Conservation (phyloP, 1,284 basidiomycete genomes). For the Anthracocystis panici-leucophaei region DNA sequence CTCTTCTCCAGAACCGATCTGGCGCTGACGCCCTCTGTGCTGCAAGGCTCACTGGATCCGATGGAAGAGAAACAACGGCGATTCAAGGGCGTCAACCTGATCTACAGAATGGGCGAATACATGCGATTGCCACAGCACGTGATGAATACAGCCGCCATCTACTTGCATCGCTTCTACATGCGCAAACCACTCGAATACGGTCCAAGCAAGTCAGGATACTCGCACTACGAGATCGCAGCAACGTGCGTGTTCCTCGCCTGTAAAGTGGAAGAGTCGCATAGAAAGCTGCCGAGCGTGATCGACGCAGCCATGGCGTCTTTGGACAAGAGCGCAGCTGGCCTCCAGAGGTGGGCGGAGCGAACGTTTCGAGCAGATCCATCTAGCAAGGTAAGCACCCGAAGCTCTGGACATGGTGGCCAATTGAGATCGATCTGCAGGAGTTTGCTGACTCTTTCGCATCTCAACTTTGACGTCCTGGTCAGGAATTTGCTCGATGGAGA, state of each 20-base stretch:
- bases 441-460: neutral
- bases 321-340: constrained; percentile 72
- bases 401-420: neutral
- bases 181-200: constrained; percentile 74
- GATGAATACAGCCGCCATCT: constrained; percentile 77
- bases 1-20: constrained; percentile 53
- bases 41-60: constrained; percentile 36
- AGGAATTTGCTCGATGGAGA: constrained; percentile 74
- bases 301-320: constrained; percentile 79
- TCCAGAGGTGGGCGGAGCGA: constrained; percentile 60
- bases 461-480: neutral
- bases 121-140: constrained; percentile 63
- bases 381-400: constrained; percentile 29
- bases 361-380: constrained; percentile 49
- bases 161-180: constrained; percentile 96
- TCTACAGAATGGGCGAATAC: constrained; percentile 64
- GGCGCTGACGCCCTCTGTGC: constrained; percentile 48
- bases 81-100: constrained; percentile 58
- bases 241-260: constrained; percentile 90
- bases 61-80: constrained; percentile 56
- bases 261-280: constrained; percentile 88
- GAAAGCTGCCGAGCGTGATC: constrained; percentile 86
- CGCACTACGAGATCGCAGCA: constrained; percentile 79
- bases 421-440: neutral
- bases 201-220: constrained; percentile 76